Conservation (phyloP, 805 yeast genomes). For the Candida oleophila region DNA sequence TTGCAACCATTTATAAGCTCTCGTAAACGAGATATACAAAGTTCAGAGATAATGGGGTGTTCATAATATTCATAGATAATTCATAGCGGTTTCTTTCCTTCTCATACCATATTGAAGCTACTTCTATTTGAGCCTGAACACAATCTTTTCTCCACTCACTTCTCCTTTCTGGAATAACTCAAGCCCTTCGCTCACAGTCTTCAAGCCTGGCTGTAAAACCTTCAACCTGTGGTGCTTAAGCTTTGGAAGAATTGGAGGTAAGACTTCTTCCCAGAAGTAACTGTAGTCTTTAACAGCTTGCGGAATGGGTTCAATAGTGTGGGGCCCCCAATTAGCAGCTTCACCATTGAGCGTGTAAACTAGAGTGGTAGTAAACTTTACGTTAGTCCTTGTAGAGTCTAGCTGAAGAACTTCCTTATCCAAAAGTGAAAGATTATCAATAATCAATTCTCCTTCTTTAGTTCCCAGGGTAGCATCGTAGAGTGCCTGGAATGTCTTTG, state of each 20-base stretch:
- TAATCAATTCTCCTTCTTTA: constrained; percentile 9
- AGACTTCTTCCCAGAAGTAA: constrained; percentile 21
- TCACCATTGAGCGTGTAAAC: constrained; percentile 15
- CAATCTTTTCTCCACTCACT: constrained; percentile 46
- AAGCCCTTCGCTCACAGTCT: constrained; percentile 34
- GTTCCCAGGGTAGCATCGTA: constrained; percentile 28
- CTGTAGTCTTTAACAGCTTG: constrained; percentile 5
- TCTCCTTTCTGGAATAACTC: constrained; percentile 33
- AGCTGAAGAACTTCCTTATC: constrained; percentile 8
- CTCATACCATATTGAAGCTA: background rate
- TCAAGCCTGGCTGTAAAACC: constrained; percentile 26
- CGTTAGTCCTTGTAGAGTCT: constrained; percentile 11
- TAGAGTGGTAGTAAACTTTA: constrained; percentile 11
- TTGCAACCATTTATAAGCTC: too few species aligned
- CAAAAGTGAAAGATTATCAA: constrained; percentile 21
- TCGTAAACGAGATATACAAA: too few species aligned
- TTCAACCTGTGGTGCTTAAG: constrained; percentile 21
- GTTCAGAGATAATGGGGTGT: too few species aligned
- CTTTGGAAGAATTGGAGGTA: constrained; percentile 17
- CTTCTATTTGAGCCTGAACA: constrained; percentile 23
- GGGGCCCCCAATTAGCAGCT: constrained; percentile 4
- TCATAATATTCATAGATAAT: background rate
- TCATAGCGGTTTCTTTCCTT: background rate
- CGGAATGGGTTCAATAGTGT: background rate
- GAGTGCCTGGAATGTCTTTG: constrained; percentile 22